Evolutionary conservation across 768 basidiomycete genomes (phyloP), one percentile per base, ranked within the genome.

Genomic region (Podaxis carcinomalis): DNA sequence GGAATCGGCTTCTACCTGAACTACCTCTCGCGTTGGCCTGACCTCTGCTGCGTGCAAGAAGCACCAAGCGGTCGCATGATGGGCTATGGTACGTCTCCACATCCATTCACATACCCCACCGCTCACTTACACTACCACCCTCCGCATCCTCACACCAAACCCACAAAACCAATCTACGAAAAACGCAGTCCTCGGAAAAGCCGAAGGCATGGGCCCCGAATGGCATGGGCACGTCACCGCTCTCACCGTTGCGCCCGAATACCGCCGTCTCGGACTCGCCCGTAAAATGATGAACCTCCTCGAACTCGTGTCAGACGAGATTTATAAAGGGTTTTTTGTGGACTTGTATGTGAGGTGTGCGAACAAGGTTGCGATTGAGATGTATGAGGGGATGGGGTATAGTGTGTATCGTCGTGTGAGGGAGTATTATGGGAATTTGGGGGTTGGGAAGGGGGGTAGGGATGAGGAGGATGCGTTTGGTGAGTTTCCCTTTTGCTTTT

Each of bases 151-250:
- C 44, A 51, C 51, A 19, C n/a, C 10, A 56, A 37, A 37, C 27
- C 27, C 57, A 32, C 57, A 23, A 42, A 50, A 13, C 5, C 16
- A 19, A 50, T 32, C 39, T 46, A 14, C 40, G 27, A 5, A 28
- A 19, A 28, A 19, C 37, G 44, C 67, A 98, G 97, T 98, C 66
- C 80, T 99, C 54, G 95, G 94, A 25, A 99, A 98, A 68, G 93
- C 95, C 0, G 94, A 97, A 73, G 94, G 95, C 1, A 64, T 72
- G 4, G 77, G 79, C 0, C 61, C 73, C 1, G 94, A 95, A 68
- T 93, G 90, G 86, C 93, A 95, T 68, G 96, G 94, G 0, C 97
- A 98, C 69, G 88, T 98, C 68, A 98, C 96, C 0, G 95, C 95
- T 0, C 78, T 99, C 53, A 93, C 95, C 4, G 94, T 99, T 57